These are phyloP conservation scores for Linnemannia zychae DNA, from an alignment of 192 early-diverging fungal species.

Conservation along the genomic window DNA sequence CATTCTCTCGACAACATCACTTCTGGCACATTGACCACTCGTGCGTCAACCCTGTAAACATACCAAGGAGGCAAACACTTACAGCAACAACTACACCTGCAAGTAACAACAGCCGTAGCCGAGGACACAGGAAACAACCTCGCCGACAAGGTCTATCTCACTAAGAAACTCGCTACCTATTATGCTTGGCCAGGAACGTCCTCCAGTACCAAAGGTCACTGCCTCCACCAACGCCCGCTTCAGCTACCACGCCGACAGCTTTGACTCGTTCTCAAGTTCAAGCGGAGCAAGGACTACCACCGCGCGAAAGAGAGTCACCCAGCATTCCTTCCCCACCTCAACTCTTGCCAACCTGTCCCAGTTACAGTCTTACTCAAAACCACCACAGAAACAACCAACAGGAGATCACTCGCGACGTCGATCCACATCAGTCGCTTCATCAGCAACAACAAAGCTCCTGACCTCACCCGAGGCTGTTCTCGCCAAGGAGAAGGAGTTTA, in stretches of 20 bases:
- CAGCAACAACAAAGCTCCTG: background rate
- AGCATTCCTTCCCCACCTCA: slow-evolving; percentile 6
- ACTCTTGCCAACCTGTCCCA: no score
- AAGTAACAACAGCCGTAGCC: background rate
- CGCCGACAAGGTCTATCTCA: background rate
- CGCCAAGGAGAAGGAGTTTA: slow-evolving; percentile 53
- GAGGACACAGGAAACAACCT: background rate
- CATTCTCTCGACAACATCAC: background rate
- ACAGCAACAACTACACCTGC: background rate
- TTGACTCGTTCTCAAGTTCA: background rate
- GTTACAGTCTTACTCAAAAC: background rate
- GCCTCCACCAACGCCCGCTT: slow-evolving; percentile 4
- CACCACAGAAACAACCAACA: background rate
- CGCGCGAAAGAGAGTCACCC: slow-evolving; percentile 11
- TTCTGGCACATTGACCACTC: background rate
- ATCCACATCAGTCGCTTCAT: slow-evolving; percentile 26
- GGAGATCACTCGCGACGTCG: slow-evolving; percentile 16
- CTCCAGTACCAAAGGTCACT: background rate
- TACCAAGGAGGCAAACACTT: background rate
- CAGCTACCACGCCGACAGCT: slow-evolving; percentile 39
- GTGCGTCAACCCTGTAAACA: background rate
- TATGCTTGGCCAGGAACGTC: slow-evolving; percentile 33
- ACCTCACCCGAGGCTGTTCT: slow-evolving; percentile 22
- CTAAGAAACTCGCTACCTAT: background rate
- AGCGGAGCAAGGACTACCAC: slow-evolving; percentile 9